Evolutionary conservation across 495 filamentous ascomycete species (phyloP).

Genomic region (Penicillium riverlandense): DNA sequence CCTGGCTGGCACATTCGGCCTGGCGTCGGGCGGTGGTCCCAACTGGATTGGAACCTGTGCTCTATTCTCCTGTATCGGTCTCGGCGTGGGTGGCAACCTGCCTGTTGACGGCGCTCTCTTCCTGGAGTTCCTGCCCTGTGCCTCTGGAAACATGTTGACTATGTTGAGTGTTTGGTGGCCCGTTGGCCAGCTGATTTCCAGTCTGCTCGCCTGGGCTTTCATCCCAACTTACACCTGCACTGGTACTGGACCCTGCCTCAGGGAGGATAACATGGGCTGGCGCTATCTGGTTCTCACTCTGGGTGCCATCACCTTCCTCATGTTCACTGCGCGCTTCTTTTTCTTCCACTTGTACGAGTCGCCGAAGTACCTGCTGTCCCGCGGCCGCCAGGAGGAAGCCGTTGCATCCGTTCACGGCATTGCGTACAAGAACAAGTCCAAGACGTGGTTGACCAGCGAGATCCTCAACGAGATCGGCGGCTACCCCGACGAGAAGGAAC

Average conservation of each 20-base stretch:
- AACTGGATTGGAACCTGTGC: slow-evolving; percentile 46
- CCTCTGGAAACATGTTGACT: slow-evolving; percentile 46
- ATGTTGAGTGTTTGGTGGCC: slow-evolving; percentile 57
- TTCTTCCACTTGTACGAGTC: slow-evolving; percentile 75
- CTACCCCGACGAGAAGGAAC: slow-evolving; percentile 20
- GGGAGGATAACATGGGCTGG: slow-evolving; percentile 71
- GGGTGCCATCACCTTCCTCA: slow-evolving; percentile 62
- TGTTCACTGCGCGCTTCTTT: slow-evolving; percentile 66
- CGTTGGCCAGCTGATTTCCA: slow-evolving; percentile 46
- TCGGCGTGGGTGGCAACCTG: slow-evolving; percentile 55
- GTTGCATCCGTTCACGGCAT: slow-evolving; percentile 60
- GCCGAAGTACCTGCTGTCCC: slow-evolving; percentile 71
- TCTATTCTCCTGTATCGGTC: slow-evolving; percentile 43
- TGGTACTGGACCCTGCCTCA: slow-evolving; percentile 43
- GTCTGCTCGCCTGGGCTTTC: slow-evolving; percentile 50
- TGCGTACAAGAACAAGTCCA: slow-evolving; percentile 44
- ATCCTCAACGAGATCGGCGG: slow-evolving; percentile 50
- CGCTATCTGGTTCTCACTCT: slow-evolving; percentile 66
- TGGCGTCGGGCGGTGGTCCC: slow-evolving; percentile 44
- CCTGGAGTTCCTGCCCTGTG: slow-evolving; percentile 51
- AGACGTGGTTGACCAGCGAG: slow-evolving; percentile 47
- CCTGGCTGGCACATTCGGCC: slow-evolving; percentile 47
- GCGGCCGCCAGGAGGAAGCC: slow-evolving; percentile 64
- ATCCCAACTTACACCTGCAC: slow-evolving; percentile 47
- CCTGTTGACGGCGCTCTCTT: slow-evolving; percentile 53